These are phyloP conservation scores for Boletales sp. DNA, from an alignment of 768 basidiomycete genomes.

Conservation along the genomic window DNA sequence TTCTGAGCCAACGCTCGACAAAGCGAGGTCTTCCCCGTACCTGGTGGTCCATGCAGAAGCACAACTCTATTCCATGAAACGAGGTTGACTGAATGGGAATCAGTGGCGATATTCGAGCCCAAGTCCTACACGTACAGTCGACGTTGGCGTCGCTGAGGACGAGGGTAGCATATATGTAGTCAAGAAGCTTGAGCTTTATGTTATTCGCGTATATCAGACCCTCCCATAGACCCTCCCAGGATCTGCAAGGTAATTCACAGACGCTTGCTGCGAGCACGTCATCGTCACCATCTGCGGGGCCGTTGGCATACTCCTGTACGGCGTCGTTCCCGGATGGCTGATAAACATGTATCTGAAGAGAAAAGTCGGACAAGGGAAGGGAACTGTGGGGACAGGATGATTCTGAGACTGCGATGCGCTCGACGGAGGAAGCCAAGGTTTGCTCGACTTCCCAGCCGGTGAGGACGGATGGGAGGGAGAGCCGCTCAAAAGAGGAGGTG, in stretches of 20 bases:
- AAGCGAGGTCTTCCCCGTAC: constrained; percentile 95
- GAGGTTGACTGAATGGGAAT: constrained; percentile 63
- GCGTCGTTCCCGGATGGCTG: constrained; percentile 67
- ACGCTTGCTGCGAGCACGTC: constrained; percentile 86
- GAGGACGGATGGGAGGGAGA: constrained; percentile 67
- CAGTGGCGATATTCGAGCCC: background rate
- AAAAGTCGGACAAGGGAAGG: constrained; percentile 52
- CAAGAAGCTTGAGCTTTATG: constrained; percentile 83
- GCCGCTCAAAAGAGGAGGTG: constrained; percentile 53
- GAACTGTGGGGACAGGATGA: constrained; percentile 57
- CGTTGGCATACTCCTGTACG: constrained; percentile 70
- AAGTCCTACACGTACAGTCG: constrained; percentile 56
- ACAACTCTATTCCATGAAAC: constrained; percentile 96
- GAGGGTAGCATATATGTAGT: constrained; percentile 93
- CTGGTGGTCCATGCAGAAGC: constrained; percentile 92
- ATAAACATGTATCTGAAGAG: constrained; percentile 84
- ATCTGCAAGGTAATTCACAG: constrained; percentile 78
- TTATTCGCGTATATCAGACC: constrained; percentile 80
- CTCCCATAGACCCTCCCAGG: constrained; percentile 92
- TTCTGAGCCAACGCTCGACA: constrained; percentile 96
- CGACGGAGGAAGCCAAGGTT: constrained; percentile 69
- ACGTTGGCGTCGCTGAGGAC: constrained; percentile 87
- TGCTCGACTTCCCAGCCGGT: constrained; percentile 78
- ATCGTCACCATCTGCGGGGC: constrained; percentile 52
- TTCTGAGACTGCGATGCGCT: constrained; percentile 72